phyloP scores from a whole-genome alignment of 192 early-diverging fungal genomes.

The Entophlyctis helioformis region DNA sequence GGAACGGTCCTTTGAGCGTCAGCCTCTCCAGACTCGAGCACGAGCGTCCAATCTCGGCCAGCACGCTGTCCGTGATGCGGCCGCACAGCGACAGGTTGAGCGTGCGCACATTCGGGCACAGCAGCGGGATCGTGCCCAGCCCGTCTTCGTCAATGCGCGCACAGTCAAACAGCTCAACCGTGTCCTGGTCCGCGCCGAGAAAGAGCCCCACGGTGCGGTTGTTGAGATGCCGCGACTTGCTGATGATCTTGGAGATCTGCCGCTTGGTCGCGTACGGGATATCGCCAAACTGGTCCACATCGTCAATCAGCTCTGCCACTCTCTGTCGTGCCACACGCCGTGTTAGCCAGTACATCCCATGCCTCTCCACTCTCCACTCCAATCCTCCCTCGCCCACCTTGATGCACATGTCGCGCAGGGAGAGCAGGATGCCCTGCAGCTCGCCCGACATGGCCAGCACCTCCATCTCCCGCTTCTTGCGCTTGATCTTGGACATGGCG shows the following conservation, averaged over 20 bases:
- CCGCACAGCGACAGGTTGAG: slow-evolving; percentile 68
- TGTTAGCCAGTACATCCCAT: too few species aligned
- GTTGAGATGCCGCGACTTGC: slow-evolving; percentile 58
- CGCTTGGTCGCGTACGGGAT: slow-evolving; percentile 56
- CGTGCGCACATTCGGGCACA: slow-evolving; percentile 44
- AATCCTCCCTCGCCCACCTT: too few species aligned
- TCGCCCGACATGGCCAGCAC: too few species aligned
- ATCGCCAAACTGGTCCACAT: slow-evolving; percentile 76
- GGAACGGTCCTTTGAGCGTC: slow-evolving; percentile 58
- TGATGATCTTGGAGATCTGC: slow-evolving; percentile 65
- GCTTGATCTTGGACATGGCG: too few species aligned
- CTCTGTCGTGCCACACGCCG: too few species aligned
- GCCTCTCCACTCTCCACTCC: too few species aligned
- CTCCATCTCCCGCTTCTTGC: too few species aligned
- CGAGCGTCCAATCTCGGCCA: slow-evolving; percentile 7
- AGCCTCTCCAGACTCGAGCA: slow-evolving; percentile 41
- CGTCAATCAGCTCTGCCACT: slow-evolving; percentile 65
- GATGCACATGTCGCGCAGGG: too few species aligned
- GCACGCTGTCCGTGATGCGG: slow-evolving; percentile 39
- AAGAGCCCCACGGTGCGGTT: slow-evolving; percentile 57
- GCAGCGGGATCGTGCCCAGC: slow-evolving; percentile 45
- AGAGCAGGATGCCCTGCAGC: too few species aligned
- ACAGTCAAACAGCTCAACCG: slow-evolving; percentile 67
- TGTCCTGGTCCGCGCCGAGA: slow-evolving; percentile 39
- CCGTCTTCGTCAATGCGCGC: slow-evolving; percentile 35